phyloP scores from a whole-genome alignment of 306 rosid genomes.

The Ammopiptanthus mongolicus region DNA sequence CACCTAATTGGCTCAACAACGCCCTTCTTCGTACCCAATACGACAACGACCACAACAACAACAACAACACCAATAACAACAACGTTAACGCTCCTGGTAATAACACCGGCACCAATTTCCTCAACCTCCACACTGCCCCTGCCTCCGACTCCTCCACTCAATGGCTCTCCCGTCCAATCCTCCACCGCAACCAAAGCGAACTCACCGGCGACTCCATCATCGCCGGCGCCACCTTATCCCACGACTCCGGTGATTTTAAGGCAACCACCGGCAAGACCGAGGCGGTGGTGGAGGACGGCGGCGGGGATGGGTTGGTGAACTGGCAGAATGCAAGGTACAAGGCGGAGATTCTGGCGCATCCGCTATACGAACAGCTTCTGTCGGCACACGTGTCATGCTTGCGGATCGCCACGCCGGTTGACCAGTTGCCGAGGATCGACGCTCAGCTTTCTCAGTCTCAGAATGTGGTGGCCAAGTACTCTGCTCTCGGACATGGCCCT shows the following conservation, averaged over 20 bases:
- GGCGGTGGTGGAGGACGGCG: slow-evolving; percentile 36
- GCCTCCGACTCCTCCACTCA: slow-evolving; percentile 71
- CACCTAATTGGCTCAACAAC: slow-evolving; percentile 97
- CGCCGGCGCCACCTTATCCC: slow-evolving; percentile 45
- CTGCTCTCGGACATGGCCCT: slow-evolving; percentile 44
- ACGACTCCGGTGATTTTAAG: slow-evolving; percentile 54
- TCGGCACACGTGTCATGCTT: slow-evolving; percentile 95
- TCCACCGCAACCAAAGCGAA: slow-evolving; percentile 74
- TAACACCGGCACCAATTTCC: slow-evolving; percentile 49
- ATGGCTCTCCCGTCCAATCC: slow-evolving; percentile 70
- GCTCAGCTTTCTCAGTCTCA: slow-evolving; percentile 91
- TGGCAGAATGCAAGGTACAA: slow-evolving; percentile 84
- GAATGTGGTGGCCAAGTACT: slow-evolving; percentile 92
- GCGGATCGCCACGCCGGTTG: slow-evolving; percentile 96
- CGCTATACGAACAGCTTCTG: slow-evolving; percentile 80
- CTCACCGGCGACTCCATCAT: slow-evolving; percentile 65
- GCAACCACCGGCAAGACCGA: slow-evolving; percentile 26
- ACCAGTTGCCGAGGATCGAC: slow-evolving; percentile 93
- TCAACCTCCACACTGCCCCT: slow-evolving; percentile 64
- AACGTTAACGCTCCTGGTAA: neutral
- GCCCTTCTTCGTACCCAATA: slow-evolving; percentile 79
- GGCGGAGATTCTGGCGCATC: slow-evolving; percentile 83
- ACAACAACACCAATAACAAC: neutral
- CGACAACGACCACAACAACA: slow-evolving; percentile 14
- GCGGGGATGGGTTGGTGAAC: slow-evolving; percentile 46